Conservation (phyloP, 2,329 filamentous ascomycete species). For the Stenocarpella maydis region DNA sequence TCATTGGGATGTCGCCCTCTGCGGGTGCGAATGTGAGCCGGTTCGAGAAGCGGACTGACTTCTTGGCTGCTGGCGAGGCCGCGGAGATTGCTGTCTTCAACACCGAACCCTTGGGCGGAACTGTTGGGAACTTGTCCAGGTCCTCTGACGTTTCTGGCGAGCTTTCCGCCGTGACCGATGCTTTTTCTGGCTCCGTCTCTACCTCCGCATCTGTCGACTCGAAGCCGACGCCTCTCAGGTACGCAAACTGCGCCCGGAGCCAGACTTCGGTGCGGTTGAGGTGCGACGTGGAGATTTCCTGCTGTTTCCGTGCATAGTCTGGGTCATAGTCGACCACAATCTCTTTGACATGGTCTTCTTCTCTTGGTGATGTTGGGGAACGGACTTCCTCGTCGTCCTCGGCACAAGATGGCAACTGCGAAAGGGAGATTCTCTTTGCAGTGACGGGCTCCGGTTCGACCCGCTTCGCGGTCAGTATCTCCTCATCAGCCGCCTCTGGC, state of each 20-base stretch:
- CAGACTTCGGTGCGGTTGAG: constrained; percentile 86
- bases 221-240: constrained; percentile 73
- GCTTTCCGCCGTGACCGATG: constrained; percentile 27
- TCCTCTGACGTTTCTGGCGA: constrained; percentile 40
- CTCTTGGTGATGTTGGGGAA: constrained; percentile 52
- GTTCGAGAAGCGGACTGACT: constrained; percentile 79
- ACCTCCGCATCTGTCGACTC: constrained; percentile 42
- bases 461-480: constrained; percentile 69
- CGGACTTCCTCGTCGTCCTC: constrained; percentile 42
- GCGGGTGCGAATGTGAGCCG: constrained; percentile 50
- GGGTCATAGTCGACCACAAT: constrained; percentile 78
- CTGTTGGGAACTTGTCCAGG: constrained; percentile 41
- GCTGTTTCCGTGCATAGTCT: constrained; percentile 76
- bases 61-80: constrained; percentile 59
- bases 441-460: constrained; percentile 49
- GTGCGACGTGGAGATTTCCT: constrained; percentile 74
- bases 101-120: constrained; percentile 36
- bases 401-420: constrained; percentile 41
- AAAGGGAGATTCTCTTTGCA: constrained; percentile 40
- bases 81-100: constrained; percentile 22
- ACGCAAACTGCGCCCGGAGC: constrained; percentile 83
- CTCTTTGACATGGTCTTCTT: constrained; percentile 68
- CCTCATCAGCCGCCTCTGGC: constrained; percentile 60
- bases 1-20: constrained; percentile 52
- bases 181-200: constrained; percentile 47